Conservation (phyloP, 2,329 filamentous ascomycete species). For the Ambrosiella xylebori region DNA sequence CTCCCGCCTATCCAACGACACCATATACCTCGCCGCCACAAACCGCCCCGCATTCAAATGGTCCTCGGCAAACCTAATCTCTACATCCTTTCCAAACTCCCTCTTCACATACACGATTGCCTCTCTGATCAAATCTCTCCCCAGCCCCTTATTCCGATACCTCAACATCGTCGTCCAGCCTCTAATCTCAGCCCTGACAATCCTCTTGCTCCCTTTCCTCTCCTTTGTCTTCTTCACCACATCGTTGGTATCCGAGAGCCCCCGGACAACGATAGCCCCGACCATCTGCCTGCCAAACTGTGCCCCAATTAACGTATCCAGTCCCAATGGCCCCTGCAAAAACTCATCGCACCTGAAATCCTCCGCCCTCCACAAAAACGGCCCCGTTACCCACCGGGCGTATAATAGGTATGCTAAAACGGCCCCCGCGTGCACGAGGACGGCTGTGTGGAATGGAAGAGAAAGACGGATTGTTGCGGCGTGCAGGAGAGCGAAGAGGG, state of each 20-base stretch:
- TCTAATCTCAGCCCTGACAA: constrained; percentile 30
- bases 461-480: neutral
- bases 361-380: constrained; percentile 1
- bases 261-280: neutral
- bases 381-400: constrained; percentile 1
- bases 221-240: neutral
- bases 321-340: neutral
- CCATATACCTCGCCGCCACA: neutral
- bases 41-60: constrained; percentile 7
- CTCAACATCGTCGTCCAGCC: constrained; percentile 62
- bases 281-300: constrained; percentile 1
- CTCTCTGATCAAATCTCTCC: constrained; percentile 41
- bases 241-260: neutral
- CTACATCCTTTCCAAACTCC: neutral
- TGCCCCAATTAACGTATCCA: neutral
- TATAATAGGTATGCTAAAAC: neutral
- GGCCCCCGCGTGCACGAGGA: constrained; percentile 22
- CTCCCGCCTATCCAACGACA: neutral
- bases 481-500: constrained; percentile 19
- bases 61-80: neutral
- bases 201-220: neutral
- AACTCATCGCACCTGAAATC: neutral
- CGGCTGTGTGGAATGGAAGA: neutral
- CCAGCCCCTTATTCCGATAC: constrained; percentile 56
- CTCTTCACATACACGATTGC: neutral